Evolutionary conservation across 2,329 filamentous ascomycete species (phyloP).

Genomic region (Catunica adiposa): DNA sequence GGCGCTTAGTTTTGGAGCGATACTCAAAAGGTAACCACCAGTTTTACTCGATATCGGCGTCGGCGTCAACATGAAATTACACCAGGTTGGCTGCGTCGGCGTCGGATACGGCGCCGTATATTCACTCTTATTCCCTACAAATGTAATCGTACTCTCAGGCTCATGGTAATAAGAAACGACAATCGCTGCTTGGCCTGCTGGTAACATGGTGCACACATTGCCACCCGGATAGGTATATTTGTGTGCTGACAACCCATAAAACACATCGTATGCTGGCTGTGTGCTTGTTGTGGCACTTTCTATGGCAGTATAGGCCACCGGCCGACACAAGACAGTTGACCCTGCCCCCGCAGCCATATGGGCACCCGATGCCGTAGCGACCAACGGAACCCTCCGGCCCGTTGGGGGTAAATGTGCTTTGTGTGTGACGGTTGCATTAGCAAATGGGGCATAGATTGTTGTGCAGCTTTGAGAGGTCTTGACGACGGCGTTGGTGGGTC

Average conservation of each 20-base stretch:
- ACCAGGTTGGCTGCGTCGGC: constrained; percentile 26
- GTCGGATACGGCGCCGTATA: constrained; percentile 31
- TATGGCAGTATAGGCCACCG: neutral
- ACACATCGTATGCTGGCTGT: constrained; percentile 3
- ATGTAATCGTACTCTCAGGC: constrained; percentile 27
- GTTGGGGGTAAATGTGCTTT: neutral
- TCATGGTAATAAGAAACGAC: constrained; percentile 31
- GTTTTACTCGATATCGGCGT: constrained; percentile 7
- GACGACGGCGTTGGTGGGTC: neutral
- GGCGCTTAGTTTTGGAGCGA: constrained; percentile 1
- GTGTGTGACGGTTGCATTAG: constrained; percentile 5
- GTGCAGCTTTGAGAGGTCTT: constrained; percentile 4
- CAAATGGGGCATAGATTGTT: constrained; percentile 11
- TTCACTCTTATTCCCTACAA: constrained; percentile 27
- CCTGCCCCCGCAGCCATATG: constrained; percentile 4
- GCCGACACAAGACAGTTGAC: constrained; percentile 8
- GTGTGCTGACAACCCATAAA: neutral
- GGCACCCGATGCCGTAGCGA: constrained; percentile 4
- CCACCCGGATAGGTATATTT: constrained; percentile 11
- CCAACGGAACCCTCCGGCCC: neutral
- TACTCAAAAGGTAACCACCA: constrained; percentile 13
- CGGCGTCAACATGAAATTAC: constrained; percentile 17
- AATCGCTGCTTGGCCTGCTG: constrained; percentile 21
- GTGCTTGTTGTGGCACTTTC: constrained; percentile 4
- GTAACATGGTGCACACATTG: constrained; percentile 21